Evolutionary conservation across 225 moss, liverwort and hornwort genomes (phyloP), one percentile per base, ranked within the genome.

Genomic region (Climacium dendroides): DNA sequence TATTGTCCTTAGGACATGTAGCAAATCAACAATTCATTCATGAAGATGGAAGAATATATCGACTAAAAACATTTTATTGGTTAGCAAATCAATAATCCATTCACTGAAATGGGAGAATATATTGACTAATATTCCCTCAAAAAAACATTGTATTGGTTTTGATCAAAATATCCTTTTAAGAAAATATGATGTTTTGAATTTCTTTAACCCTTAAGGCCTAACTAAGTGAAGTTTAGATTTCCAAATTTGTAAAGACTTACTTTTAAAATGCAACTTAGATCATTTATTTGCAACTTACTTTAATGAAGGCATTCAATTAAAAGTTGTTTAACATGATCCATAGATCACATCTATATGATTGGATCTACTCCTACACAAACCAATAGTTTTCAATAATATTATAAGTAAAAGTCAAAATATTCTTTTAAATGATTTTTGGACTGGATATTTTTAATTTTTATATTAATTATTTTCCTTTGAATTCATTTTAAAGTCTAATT

Each of bases 291-390:
- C 23, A 57, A 35, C 35, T 35, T 23, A 12, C 3, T 11, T 66
- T 66, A 6, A n/a, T n/a, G 6, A n/a, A 65, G 6, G 20, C 5
- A n/a, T 65, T 65, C 19, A n/a, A n/a, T n/a, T 20, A 6, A 20
- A 11, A n/a, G 20, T n/a, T 65, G 20, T n/a, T 3, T n/a, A n/a
- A 37, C 2, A 23, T 37, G 13, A 39, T 39, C 2, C 1, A 24
- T 69, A 39, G 2, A 69, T 69, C 3, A 39, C 25, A 41, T 41
- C 9, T 4, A 70, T 7, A 41, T 3, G 1, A 0, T 15, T 70
- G 9, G 2, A 26, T 70, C 7, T 41, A 15, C 4, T 43, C 1
- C 0, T 37, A 1, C 1, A 37, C 35, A 1, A 25, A 41, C 2
- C 3, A 15, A 26, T 41, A 41, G 15, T 41, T 25, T 25, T 25